These are phyloP conservation scores for Phytophthora fragariae DNA, from an alignment of 352 stramenopile genomes.

Conservation along the genomic window DNA sequence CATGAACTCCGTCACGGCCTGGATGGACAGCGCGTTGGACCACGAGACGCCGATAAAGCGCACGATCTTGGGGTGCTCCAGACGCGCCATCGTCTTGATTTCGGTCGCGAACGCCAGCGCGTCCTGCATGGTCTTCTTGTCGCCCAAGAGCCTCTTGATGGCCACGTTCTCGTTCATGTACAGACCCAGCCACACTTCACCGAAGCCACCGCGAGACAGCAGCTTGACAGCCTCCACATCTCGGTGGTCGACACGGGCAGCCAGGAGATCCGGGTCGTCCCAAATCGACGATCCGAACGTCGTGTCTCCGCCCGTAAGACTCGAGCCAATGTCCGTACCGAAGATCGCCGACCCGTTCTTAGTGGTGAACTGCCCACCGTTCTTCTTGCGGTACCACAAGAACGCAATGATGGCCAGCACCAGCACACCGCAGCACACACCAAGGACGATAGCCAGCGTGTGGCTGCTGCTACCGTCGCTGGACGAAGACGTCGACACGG, in stretches of 20 bases:
- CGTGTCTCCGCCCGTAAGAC: constrained; percentile 45
- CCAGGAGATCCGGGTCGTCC: constrained; percentile 69
- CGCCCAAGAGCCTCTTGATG: constrained; percentile 63
- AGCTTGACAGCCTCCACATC: constrained; percentile 65
- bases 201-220: constrained; percentile 70
- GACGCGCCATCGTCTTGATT: constrained; percentile 62
- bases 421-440: constrained; percentile 48
- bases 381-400: constrained; percentile 53
- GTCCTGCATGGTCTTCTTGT: constrained; percentile 67
- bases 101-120: constrained; percentile 66
- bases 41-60: constrained; percentile 76
- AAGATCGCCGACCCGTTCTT: constrained; percentile 42
- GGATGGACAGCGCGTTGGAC: constrained; percentile 66
- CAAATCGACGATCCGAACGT: constrained; percentile 67
- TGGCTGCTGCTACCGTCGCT: constrained; percentile 32
- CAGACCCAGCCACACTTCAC: constrained; percentile 72
- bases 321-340: constrained; percentile 44
- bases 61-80: constrained; percentile 77
- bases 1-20: constrained; percentile 76
- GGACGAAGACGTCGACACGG: constrained; percentile 26
- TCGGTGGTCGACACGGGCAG: constrained; percentile 61
- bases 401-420: constrained; percentile 55
- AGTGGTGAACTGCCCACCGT: constrained; percentile 34
- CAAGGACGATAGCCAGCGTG: constrained; percentile 53
- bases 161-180: constrained; percentile 77